phyloP scores from a whole-genome alignment of 1,284 basidiomycete genomes.

The Moniliella sp. region DNA sequence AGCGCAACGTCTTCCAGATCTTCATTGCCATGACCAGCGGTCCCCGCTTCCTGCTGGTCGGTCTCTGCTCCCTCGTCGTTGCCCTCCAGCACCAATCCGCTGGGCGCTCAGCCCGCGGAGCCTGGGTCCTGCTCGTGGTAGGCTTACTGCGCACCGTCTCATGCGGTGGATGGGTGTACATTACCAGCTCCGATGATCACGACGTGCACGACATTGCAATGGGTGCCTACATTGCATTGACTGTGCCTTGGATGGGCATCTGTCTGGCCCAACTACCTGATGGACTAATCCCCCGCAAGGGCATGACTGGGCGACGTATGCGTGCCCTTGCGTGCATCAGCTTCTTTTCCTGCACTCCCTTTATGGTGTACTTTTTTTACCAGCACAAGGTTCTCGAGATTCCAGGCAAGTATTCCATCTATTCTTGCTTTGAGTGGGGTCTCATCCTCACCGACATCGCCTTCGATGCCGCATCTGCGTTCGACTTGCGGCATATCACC shows the following conservation, averaged over 20 bases:
- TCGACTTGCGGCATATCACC: background rate
- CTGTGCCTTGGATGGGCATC: slow-evolving; percentile 49
- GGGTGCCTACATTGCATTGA: slow-evolving; percentile 41
- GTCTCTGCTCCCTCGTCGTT: slow-evolving; percentile 42
- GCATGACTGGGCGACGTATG: slow-evolving; percentile 11
- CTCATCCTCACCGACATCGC: slow-evolving; percentile 18
- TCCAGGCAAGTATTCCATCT: slow-evolving; percentile 22
- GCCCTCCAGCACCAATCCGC: slow-evolving; percentile 7
- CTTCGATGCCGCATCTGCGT: background rate
- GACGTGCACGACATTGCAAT: slow-evolving; percentile 69
- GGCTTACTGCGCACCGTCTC: slow-evolving; percentile 57
- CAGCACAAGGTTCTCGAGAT: slow-evolving; percentile 19
- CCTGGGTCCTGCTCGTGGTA: slow-evolving; percentile 39
- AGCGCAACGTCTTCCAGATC: slow-evolving; percentile 69
- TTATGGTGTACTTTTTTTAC: slow-evolving; percentile 24
- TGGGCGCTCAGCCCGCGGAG: slow-evolving; percentile 7
- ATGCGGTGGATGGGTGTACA: slow-evolving; percentile 79
- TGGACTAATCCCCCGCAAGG: too few relatives aligned
- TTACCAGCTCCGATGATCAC: slow-evolving; percentile 58
- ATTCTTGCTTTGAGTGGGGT: slow-evolving; percentile 28
- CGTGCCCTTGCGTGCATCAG: slow-evolving; percentile 9
- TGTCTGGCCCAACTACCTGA: too few relatives aligned
- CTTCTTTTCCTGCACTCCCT: slow-evolving; percentile 23
- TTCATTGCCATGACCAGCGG: slow-evolving; percentile 52
- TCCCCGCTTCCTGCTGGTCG: slow-evolving; percentile 57